Base-by-base conservation (phyloP, 768 basidiomycete species). In the Russula griseocarnosa region DNA sequence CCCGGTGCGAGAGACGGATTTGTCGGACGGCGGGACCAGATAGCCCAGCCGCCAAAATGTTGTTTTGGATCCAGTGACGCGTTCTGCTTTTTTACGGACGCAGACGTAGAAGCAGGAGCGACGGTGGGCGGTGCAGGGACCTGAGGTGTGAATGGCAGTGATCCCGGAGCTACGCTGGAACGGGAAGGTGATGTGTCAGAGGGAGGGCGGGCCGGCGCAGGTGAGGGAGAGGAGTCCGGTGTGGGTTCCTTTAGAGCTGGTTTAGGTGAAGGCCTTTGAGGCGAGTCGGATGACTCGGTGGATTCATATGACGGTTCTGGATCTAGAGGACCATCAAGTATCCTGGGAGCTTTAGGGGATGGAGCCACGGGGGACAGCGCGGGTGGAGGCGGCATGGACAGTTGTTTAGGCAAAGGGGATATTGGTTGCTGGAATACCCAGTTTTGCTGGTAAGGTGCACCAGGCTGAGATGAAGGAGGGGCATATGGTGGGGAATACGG, bases 21-120 rank as follows among this genome's bases (percentile, higher is more conserved):
- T 3, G 78, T 74, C 0, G 89, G 89, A 28, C 87, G 82, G n/a
- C 81, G 81, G 0, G 88, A 87, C 87, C 87, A 90, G 42, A 91
- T 82, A 5, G 83, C 86, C 75, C 83, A 89, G 42, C 75, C 74
- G 9, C 60, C 59, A 38, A 56, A 38, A 32, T 57, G 47, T 11
- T 60, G 58, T n/a, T 26, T 62, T 40, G 53, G 20, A 51, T 52
- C 32, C 49, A 55, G 10, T 6, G 55, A 36, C 11, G 16, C 50
- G 56, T 14, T 30, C 30, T 57, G 55, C 10, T n/a, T 30, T 49
- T 53, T 55, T 7, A 20, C 32, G 11, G 58, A 34, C 22, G 62
- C 26, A 26, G 62, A 28, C 8, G 40, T 40, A 22, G 61, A 28
- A 26, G 56, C 38, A n/a, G 60, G n/a, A 1, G 36, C 42, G 20